A percentile compares a stretch with the other conserved stretches of the same genome.
phyloP scores from a whole-genome alignment of 352 stramenopile genomes.

The Phytophthora pini region DNA sequence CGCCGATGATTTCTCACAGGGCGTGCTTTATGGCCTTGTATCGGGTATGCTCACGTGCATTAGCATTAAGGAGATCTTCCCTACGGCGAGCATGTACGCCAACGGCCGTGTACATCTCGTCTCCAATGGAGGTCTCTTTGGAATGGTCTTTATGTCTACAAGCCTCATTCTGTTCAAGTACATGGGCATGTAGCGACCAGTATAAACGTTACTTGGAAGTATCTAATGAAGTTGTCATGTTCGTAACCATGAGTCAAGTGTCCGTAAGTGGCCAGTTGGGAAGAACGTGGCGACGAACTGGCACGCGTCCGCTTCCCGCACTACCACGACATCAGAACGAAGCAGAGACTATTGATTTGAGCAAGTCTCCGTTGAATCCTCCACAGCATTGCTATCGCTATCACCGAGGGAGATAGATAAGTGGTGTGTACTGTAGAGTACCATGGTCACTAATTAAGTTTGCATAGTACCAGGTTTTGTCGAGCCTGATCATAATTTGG shows the following conservation, averaged over 20 bases:
- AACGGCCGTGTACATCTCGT: slow-evolving; percentile 79
- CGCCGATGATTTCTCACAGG: slow-evolving; percentile 62
- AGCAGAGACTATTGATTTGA: too few relatives aligned
- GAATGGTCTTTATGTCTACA: slow-evolving; percentile 91
- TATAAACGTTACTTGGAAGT: neutral
- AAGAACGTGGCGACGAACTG: neutral
- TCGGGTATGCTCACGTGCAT: slow-evolving; percentile 96
- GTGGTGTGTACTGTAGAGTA: too few relatives aligned
- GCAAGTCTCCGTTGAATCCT: too few relatives aligned
- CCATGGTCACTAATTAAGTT: too few relatives aligned
- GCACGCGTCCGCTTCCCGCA: neutral
- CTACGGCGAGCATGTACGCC: slow-evolving; percentile 90
- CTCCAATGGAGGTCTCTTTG: slow-evolving; percentile 76
- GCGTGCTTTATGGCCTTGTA: slow-evolving; percentile 91
- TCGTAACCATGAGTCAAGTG: neutral
- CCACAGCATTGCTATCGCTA: too few relatives aligned
- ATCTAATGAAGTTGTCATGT: slow-evolving; percentile 12
- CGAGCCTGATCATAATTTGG: too few relatives aligned
- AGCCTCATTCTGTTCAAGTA: slow-evolving; percentile 90
- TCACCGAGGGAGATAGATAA: too few relatives aligned
- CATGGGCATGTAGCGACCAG: slow-evolving; percentile 41
- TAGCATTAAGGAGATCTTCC: slow-evolving; percentile 90
- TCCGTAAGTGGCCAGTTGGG: neutral
- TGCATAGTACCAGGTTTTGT: too few relatives aligned
- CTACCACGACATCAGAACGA: too few relatives aligned